Conservation (phyloP, 495 filamentous ascomycete species). For the Platismatia glauca region DNA sequence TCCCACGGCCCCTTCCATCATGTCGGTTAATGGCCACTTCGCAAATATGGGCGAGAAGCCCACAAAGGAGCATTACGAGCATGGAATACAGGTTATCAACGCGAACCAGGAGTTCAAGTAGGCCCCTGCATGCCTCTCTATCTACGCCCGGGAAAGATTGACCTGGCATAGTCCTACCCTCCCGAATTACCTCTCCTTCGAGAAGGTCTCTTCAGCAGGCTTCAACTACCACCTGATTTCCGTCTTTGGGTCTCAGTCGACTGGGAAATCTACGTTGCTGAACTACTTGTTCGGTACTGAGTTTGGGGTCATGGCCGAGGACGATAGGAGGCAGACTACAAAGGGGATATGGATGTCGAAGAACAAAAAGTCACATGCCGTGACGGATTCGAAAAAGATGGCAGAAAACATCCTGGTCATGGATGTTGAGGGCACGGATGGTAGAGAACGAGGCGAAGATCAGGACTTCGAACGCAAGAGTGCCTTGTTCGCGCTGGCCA, state of each 20-base stretch:
- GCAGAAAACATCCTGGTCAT: slow-evolving; percentile 97
- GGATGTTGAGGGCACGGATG: slow-evolving; percentile 98
- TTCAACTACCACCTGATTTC: slow-evolving; percentile 99
- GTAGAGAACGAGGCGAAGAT: slow-evolving; percentile 91
- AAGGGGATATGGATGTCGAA: slow-evolving; percentile 99
- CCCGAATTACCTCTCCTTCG: slow-evolving; percentile 67
- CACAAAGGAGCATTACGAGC: slow-evolving; percentile 63
- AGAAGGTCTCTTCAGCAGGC: slow-evolving; percentile 72
- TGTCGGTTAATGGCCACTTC: slow-evolving; percentile 85
- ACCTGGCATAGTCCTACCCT: slow-evolving; percentile 55
- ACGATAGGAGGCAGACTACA: slow-evolving; percentile 85
- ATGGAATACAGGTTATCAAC: slow-evolving; percentile 94
- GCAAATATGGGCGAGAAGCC: slow-evolving; percentile 63
- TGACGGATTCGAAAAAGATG: slow-evolving; percentile 48
- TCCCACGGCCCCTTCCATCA: slow-evolving; percentile 48
- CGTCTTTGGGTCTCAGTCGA: slow-evolving; percentile 97
- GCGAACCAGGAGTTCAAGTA: slow-evolving; percentile 96
- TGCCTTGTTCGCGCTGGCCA: slow-evolving; percentile 91
- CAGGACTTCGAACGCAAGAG: slow-evolving; percentile 99
- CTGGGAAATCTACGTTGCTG: slow-evolving; percentile 92
- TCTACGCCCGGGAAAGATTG: not conserved
- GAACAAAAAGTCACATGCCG: slow-evolving; percentile 52
- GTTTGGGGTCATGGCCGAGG: slow-evolving; percentile 93
- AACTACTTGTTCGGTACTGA: slow-evolving; percentile 93
- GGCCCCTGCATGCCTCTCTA: slow-evolving; percentile 23